Base-by-base conservation (phyloP, 2,329 filamentous ascomycete genomes). In the Metarhizium humberi region DNA sequence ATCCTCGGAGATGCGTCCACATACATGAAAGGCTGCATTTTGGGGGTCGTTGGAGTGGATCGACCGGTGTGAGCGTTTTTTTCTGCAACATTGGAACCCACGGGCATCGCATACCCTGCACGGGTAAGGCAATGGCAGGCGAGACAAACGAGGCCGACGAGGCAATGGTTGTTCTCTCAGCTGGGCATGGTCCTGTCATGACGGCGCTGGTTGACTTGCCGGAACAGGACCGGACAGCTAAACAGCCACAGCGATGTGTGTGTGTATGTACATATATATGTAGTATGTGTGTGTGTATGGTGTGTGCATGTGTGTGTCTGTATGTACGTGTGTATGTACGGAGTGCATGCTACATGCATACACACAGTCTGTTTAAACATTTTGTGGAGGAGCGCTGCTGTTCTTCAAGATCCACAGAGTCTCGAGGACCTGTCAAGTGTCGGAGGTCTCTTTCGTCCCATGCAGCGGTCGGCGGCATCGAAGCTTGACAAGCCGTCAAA, bases 1-100 rank as follows among this genome's bases (percentile, higher is more conserved):
- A 52, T 50, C 30, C 52, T 43, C 52, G 53, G 53, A 52, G 46
- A 55, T 55, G 52, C 53, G 30, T 57, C 53, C 55, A 48, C 52
- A 50, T 50, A 55, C 32, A 43, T 50, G 49, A 57, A 55, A 52
- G 50, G 50, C 50, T 43, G 53, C 50, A 46, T 51, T 55, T 49
- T 52, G 52, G 50, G 32, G 46, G 50, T 47, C 38, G 18, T 16
- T 10, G 36, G 30, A 20, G 30, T 52, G 55, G 55, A 57, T 57
- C 53, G 45, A 52, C 52, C 40, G 45, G 52, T 50, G 50, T 46
- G 34, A 49, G 49, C 20, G 49, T 29, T 46, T 47, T 43, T 38
- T 32, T 48, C 32, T 20, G 55, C 43, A 48, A 54, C 32, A 34
- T 42, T 50, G 13, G n/a, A 40, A 42, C 18, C n/a, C 45, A 30